Evolutionary conservation across 164 flowering plant genomes (phyloP).

Genomic region (Protea cynaroides): DNA sequence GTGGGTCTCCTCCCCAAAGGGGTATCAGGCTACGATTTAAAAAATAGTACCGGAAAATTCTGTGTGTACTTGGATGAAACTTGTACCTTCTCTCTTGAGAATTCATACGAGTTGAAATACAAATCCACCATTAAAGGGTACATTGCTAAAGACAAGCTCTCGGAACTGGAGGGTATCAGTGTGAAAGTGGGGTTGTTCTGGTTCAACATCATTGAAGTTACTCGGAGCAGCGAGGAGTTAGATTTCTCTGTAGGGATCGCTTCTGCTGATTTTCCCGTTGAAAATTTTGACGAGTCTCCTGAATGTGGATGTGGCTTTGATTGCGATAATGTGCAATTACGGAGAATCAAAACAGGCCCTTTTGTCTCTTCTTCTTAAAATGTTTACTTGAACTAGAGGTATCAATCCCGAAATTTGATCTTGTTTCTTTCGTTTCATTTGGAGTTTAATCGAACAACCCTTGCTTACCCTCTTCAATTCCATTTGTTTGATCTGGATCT

Average conservation of each 20-base stretch:
- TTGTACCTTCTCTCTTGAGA: conserved; percentile 49
- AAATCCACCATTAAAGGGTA: conserved; percentile 38
- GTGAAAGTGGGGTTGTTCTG: conserved; percentile 58
- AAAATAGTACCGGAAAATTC: conserved; percentile 50
- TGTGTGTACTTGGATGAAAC: conserved; percentile 28
- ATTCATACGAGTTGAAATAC: conserved; percentile 46
- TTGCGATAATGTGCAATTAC: conserved; percentile 18
- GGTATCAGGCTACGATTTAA: conserved; percentile 40
- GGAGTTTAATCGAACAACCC: neutral
- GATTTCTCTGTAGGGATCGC: conserved; percentile 58
- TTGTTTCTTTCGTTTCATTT: too few relatives aligned
- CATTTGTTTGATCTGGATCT: neutral
- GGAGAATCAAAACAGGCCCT: conserved; percentile 3
- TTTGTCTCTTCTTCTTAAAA: conserved; percentile 11
- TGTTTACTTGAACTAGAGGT: neutral
- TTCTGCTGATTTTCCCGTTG: conserved; percentile 42
- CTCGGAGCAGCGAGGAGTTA: conserved; percentile 33
- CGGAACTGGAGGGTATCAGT: conserved; percentile 35
- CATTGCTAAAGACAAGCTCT: conserved; percentile 33
- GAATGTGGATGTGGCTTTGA: conserved; percentile 62
- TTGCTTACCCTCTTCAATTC: neutral
- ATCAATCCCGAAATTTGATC: too few relatives aligned
- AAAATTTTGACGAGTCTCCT: conserved; percentile 47
- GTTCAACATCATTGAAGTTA: conserved; percentile 52
- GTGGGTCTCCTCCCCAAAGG: conserved; percentile 60